These are phyloP conservation scores for Ceratocystis eucalypticola DNA, from an alignment of 2,329 filamentous ascomycete species.

Conservation along the genomic window DNA sequence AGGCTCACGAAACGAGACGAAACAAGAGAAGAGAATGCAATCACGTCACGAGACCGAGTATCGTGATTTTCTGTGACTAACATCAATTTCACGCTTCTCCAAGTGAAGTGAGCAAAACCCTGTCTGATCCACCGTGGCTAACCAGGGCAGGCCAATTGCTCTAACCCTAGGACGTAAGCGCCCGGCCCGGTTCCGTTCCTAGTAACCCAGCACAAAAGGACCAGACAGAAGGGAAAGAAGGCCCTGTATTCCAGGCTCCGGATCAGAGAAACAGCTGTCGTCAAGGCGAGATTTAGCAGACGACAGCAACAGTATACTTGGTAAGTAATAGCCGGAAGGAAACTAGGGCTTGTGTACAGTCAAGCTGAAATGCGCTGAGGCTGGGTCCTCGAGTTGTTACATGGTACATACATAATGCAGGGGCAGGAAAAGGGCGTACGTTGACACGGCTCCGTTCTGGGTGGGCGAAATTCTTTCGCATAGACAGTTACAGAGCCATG, in stretches of 20 bases:
- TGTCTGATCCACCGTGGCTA: neutral
- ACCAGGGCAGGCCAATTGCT: neutral
- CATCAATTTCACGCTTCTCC: neutral
- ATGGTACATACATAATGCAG: neutral
- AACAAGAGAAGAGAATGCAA: neutral
- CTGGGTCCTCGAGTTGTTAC: neutral
- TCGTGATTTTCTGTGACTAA: conserved; percentile 6
- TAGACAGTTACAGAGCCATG: no score
- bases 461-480: neutral
- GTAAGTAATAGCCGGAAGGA: no score
- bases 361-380: neutral
- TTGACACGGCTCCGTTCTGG: neutral
- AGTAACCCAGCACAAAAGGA: neutral
- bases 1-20: neutral
- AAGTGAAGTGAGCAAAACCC: neutral
- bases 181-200: neutral
- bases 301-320: no score
- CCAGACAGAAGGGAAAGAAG: neutral
- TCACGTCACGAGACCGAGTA: neutral
- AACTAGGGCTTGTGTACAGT: neutral
- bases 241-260: neutral
- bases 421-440: neutral
- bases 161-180: neutral
- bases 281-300: no score
- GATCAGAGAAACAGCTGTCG: no score